phyloP scores from a whole-genome alignment of 2,329 filamentous ascomycete species.

The Boeremia exigua region DNA sequence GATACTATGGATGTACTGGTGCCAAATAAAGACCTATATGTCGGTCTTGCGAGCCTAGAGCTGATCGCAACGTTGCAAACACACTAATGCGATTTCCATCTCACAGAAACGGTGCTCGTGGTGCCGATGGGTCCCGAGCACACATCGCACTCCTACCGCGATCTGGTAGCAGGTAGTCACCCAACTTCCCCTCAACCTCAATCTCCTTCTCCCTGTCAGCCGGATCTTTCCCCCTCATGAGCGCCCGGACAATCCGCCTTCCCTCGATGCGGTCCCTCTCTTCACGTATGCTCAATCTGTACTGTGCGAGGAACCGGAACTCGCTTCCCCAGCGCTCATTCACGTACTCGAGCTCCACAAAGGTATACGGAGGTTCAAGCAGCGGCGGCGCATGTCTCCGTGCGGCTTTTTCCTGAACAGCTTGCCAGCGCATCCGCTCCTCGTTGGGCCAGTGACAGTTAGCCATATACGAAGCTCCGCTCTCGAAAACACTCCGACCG shows the following conservation, averaged over 20 bases:
- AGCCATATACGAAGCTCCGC: background rate
- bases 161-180: background rate
- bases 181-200: background rate
- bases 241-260: background rate
- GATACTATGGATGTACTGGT: too few relatives aligned
- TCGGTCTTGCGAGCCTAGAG: background rate
- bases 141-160: background rate
- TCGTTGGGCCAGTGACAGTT: background rate
- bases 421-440: conserved; percentile 4
- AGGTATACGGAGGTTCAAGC: background rate
- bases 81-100: background rate
- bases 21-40: background rate
- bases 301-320: background rate
- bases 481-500: background rate
- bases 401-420: background rate
- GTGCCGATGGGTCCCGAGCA: background rate
- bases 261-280: conserved; percentile 1
- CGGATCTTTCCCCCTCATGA: background rate
- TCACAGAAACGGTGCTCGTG: background rate
- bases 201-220: background rate
- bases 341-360: background rate
- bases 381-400: background rate
- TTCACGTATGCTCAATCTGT: background rate
- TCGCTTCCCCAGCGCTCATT: background rate
- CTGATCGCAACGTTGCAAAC: background rate